Percentiles rank a stretch among this genome's conserved stretches.
Conservation (phyloP, 345 rosid genomes). For the Boechera retrofracta region DNA sequence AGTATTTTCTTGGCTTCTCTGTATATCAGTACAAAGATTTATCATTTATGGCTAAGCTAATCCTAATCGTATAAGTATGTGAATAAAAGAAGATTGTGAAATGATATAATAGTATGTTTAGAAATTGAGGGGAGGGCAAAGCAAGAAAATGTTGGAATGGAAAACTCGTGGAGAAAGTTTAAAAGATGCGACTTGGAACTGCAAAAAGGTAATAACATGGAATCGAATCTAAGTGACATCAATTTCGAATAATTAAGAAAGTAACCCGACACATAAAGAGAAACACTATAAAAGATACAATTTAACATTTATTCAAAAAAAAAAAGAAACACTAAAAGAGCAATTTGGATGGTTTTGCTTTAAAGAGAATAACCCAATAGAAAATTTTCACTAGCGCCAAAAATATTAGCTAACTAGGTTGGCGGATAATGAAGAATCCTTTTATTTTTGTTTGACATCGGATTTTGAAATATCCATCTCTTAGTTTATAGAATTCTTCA, state of each 20-base stretch:
- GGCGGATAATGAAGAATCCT: not conserved
- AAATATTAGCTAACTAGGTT: slow-evolving; percentile 13
- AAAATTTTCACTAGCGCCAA: not conserved
- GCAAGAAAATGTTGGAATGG: slow-evolving; percentile 19
- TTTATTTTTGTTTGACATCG: not conserved
- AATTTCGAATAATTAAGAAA: slow-evolving; percentile 26
- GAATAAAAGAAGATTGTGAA: not conserved
- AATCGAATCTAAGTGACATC: slow-evolving; percentile 26
- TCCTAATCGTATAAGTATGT: not conserved
- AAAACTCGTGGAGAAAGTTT: slow-evolving; percentile 28
- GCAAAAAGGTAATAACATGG: slow-evolving; percentile 27
- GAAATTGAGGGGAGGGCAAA: not conserved
- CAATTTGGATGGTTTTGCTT: slow-evolving; percentile 41
- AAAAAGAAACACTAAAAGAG: slow-evolving; percentile 41
- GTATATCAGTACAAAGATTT: not conserved
- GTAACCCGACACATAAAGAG: slow-evolving; percentile 40
- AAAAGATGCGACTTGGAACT: slow-evolving; percentile 24
- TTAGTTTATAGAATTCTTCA: not conserved
- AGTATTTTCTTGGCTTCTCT: not conserved
- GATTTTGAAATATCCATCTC: not conserved
- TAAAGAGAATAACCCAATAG: slow-evolving; percentile 24
- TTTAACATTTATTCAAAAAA: no score
- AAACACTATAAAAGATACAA: slow-evolving; percentile 10
- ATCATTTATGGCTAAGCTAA: not conserved
- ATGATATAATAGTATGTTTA: not conserved